phyloP scores from a whole-genome alignment of 306 rosid species.

The Quercus ilex region DNA sequence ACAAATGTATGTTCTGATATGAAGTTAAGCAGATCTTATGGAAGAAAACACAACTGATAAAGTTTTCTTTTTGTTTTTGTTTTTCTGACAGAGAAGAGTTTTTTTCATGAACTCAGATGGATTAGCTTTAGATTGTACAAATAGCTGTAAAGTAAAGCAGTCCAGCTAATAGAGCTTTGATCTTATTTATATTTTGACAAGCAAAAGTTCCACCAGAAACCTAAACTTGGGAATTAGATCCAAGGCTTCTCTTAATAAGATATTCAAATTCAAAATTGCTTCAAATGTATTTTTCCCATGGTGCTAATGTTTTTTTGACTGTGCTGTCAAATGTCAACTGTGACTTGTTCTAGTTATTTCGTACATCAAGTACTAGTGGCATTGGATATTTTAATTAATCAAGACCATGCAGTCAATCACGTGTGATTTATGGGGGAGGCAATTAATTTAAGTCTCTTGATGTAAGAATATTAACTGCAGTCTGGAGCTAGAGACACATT shows the following conservation, averaged over 20 bases:
- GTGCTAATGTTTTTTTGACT: conserved; percentile 5
- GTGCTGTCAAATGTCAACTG: not conserved
- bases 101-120: conserved; percentile 7
- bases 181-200: not conserved
- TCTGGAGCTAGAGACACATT: not conserved
- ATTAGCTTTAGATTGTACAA: conserved; percentile 5
- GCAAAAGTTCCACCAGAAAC: conserved; percentile 6
- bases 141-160: not conserved
- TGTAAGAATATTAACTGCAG: not conserved
- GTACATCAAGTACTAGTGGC: conserved; percentile 2
- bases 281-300: not conserved
- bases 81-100: conserved; percentile 7
- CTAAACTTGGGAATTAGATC: conserved; percentile 10
- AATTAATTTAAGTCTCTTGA: not conserved
- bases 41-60: conserved; percentile 7
- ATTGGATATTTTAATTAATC: conserved; percentile 2
- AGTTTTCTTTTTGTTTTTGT: not conserved
- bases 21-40: conserved; percentile 4
- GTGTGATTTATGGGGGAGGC: not conserved
- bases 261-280: conserved; percentile 1
- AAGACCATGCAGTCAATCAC: conserved; percentile 10
- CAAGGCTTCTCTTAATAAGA: conserved; percentile 5
- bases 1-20: not conserved
- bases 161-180: not conserved
- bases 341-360: not conserved